Percentiles rank a stretch among this genome's conserved stretches.
Conservation (phyloP, 1,284 basidiomycete species). For the Spongispora temasekensis region DNA sequence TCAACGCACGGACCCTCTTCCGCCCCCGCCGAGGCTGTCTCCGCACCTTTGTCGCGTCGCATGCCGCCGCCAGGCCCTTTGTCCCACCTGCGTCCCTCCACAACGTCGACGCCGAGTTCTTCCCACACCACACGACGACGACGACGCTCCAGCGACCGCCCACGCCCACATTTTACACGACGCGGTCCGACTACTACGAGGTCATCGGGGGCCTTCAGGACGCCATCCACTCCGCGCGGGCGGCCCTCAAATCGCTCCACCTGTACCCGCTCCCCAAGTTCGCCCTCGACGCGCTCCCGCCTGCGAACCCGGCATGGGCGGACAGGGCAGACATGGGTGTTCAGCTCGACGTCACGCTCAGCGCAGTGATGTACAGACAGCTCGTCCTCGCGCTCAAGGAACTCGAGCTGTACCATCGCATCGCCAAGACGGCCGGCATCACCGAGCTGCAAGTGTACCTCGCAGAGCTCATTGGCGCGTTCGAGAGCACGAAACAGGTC, state of each 20-base stretch:
- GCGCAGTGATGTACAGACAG: conserved; percentile 72
- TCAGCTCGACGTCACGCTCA: conserved; percentile 63
- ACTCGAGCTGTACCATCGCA: conserved; percentile 70
- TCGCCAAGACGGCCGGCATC: conserved; percentile 67
- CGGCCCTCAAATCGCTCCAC: conserved; percentile 63
- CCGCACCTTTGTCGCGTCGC: conserved; percentile 13
- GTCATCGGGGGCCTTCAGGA: conserved; percentile 68
- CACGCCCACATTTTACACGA: conserved; percentile 87
- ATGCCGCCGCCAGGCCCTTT: conserved; percentile 15
- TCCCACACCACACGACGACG: conserved; percentile 10
- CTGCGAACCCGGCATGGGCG: conserved; percentile 69
- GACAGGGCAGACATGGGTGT: conserved; percentile 57
- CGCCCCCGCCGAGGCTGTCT: background rate
- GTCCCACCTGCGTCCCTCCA: conserved; percentile 27
- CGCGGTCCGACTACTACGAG: conserved; percentile 78
- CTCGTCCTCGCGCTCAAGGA: conserved; percentile 69
- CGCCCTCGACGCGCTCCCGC: conserved; percentile 61
- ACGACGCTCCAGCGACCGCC: conserved; percentile 37
- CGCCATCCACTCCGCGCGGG: conserved; percentile 60
- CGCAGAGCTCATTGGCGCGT: conserved; percentile 57
- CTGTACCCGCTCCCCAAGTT: conserved; percentile 79
- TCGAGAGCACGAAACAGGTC: conserved; percentile 65
- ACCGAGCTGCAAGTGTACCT: conserved; percentile 58
- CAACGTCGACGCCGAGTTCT: background rate
- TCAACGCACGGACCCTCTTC: conserved; percentile 10